phyloP scores from a whole-genome alignment of 768 basidiomycete genomes.

The Termitomyces bulborhizus region DNA sequence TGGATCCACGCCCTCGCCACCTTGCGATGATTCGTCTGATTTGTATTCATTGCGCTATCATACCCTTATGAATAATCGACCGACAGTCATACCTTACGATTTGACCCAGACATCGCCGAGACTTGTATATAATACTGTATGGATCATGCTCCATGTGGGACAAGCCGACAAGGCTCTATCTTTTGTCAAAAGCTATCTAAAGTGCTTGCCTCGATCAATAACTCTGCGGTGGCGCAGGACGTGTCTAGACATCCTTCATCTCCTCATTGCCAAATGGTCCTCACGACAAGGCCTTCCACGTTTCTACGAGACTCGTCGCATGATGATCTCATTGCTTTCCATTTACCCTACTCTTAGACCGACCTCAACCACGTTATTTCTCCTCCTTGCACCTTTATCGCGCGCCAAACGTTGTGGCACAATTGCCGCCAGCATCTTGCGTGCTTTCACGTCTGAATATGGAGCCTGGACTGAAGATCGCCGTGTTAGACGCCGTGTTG shows the following conservation, averaged over 20 bases:
- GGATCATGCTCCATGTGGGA: slow-evolving; percentile 36
- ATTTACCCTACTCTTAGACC: slow-evolving; percentile 48
- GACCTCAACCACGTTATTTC: slow-evolving; percentile 50
- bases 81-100: slow-evolving; percentile 27
- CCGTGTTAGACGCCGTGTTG: slow-evolving; percentile 54
- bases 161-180: slow-evolving; percentile 32
- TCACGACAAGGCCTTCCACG: slow-evolving; percentile 30
- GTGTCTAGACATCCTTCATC: slow-evolving; percentile 51
- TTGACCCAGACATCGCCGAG: slow-evolving; percentile 31
- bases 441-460: slow-evolving; percentile 46
- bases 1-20: background rate
- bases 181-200: slow-evolving; percentile 44
- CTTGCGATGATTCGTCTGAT: background rate
- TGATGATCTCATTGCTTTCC: slow-evolving; percentile 37
- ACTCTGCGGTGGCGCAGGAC: slow-evolving; percentile 23
- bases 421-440: slow-evolving; percentile 39
- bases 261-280: slow-evolving; percentile 33
- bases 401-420: slow-evolving; percentile 47
- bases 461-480: slow-evolving; percentile 49
- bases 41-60: slow-evolving; percentile 23
- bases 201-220: slow-evolving; percentile 38
- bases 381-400: slow-evolving; percentile 49
- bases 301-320: slow-evolving; percentile 38
- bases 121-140: slow-evolving; percentile 38
- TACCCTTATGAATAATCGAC: slow-evolving; percentile 35